These are phyloP conservation scores for Prunus kanzakura DNA, from an alignment of 306 rosid genomes.

Conservation along the genomic window DNA sequence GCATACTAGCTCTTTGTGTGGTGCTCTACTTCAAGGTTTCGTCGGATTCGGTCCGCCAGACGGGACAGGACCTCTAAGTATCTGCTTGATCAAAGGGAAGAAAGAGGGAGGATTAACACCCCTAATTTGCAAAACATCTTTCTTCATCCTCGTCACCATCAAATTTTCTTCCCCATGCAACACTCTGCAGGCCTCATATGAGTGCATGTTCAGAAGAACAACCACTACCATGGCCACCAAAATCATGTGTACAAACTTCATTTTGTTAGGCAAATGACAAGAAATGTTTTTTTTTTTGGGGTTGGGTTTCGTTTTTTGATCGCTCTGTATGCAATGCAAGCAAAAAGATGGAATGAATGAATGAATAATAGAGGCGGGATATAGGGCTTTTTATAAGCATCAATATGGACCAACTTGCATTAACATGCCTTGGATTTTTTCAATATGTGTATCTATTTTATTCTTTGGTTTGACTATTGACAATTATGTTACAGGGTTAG, in stretches of 20 bases:
- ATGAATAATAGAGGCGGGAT: background rate
- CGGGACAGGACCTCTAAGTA: background rate
- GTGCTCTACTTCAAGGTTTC: background rate
- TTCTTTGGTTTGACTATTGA: slow-evolving; percentile 6
- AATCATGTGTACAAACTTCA: slow-evolving; percentile 3
- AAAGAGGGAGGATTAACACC: background rate
- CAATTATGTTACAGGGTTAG: background rate
- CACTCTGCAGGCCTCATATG: slow-evolving; percentile 9
- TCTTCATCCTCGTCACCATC: background rate
- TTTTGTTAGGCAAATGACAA: background rate
- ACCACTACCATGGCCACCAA: background rate
- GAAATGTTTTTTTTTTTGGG: background rate
- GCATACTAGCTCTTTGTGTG: too few relatives aligned
- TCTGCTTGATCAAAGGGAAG: slow-evolving; percentile 3
- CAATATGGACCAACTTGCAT: background rate
- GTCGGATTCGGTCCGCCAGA: background rate
- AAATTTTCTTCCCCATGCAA: background rate
- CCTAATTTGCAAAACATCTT: background rate
- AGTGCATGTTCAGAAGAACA: slow-evolving; percentile 1
- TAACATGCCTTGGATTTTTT: background rate
- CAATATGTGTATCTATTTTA: background rate
- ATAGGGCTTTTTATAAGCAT: background rate
- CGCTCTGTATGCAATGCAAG: background rate
- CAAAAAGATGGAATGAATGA: background rate
- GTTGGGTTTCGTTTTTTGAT: background rate